Evolutionary conservation across 257 asterid genomes (phyloP), one percentile per base, ranked within the genome.

Genomic region (Anisodus acutangulus): DNA sequence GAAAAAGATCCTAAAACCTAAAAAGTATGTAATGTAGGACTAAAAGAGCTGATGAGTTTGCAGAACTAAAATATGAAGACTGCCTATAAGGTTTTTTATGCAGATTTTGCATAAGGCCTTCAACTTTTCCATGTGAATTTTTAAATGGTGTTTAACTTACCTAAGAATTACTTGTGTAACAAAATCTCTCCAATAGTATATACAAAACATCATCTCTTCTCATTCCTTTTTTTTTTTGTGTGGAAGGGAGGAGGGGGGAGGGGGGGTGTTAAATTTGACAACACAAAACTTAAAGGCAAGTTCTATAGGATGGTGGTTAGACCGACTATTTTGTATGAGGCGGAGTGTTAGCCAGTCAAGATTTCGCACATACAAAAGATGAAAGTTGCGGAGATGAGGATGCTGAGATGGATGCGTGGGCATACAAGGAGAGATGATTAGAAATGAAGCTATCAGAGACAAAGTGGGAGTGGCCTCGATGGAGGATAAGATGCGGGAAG

Each of bases 1-100:
- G 35, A 31, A 31, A 31, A 1, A 31, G 35, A 31, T 31, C 35
- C 35, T 31, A 31, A 31, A 31, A 31, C 35, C 35, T 31, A 67
- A 19, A 71, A 71, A 71, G 58, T 45, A n/a, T 71, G 79, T 45
- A 71, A 45, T 2, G 13, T 47, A 72, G 59, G 41, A 72, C 59
- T 47, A 45, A 10, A 31, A 10, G 80, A 72, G 39, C 5, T 10
- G 9, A n/a, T 22, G 2, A 19, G 41, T 10, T 47, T 72, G 2
- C 43, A 15, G 3, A 47, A 71, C 15, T 47, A 69, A 69, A 69
- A 16, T 15, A 74, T 1, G 39, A 74, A 47, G 43, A 74, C 11
- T 19, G 60, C 41, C 59, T 72, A 72, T n/a, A 19, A 45, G 39
- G 16, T 72, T 17, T 72, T 19, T 9, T 72, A 72, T 47, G 54